A percentile compares a stretch with the other conserved stretches of the same genome.
Conservation (phyloP, 768 basidiomycete genomes). For the Kwoniella shandongensis region DNA sequence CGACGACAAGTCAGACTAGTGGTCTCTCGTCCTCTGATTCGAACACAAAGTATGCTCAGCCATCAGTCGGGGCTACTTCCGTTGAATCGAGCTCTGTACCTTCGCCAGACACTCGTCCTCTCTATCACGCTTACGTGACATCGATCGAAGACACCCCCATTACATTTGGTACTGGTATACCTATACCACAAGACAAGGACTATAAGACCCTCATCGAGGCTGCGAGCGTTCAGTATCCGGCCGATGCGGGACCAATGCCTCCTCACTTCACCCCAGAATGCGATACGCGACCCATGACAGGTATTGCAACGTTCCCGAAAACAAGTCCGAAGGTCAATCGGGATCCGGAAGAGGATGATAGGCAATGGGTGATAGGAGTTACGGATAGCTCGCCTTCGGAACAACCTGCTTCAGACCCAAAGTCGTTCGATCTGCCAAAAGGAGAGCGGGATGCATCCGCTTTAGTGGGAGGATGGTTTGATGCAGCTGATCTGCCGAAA, state of each 20-base stretch:
- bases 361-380: conserved; percentile 19
- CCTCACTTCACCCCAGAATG: neutral
- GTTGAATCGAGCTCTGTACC: too few species aligned
- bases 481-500: conserved; percentile 43
- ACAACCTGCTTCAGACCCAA: conserved; percentile 10
- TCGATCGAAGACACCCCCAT: neutral
- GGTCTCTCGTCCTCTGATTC: too few species aligned
- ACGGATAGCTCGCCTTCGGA: conserved; percentile 4
- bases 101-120: neutral
- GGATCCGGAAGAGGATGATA: neutral
- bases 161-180: too few species aligned
- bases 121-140: neutral
- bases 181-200: neutral
- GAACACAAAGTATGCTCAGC: too few species aligned
- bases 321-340: too few species aligned
- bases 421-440: neutral
- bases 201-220: neutral
- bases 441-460: conserved; percentile 16
- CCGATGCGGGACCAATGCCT: conserved; percentile 1
- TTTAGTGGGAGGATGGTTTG: conserved; percentile 48
- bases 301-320: too few species aligned
- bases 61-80: too few species aligned
- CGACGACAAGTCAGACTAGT: too few species aligned
- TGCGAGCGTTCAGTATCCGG: neutral
- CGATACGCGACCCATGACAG: neutral